Conservation (phyloP, 805 yeast species). For the Saccharomycodes ludwigii region DNA sequence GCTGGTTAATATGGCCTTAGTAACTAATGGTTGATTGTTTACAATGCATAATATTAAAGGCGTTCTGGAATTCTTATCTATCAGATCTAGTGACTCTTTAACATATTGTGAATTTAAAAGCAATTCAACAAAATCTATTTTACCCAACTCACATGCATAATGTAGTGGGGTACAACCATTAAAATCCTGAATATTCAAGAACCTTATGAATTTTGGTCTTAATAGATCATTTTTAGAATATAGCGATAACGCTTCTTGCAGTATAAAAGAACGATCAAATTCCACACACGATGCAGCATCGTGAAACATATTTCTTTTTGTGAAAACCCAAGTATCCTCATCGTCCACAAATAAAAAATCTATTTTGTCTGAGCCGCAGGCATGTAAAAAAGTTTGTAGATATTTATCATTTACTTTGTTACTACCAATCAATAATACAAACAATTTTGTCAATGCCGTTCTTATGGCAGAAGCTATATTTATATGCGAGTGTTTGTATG, state of each 20-base stretch:
- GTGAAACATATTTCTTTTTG: conserved; percentile 65
- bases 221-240: conserved; percentile 7
- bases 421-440: conserved; percentile 47
- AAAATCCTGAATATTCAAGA: conserved; percentile 39
- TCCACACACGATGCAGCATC: conserved; percentile 34
- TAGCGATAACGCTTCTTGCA: conserved; percentile 13
- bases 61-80: conserved; percentile 69
- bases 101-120: conserved; percentile 24
- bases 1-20: conserved; percentile 32
- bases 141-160: conserved; percentile 60
- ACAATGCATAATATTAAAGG: conserved; percentile 74
- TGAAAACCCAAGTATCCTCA: conserved; percentile 37
- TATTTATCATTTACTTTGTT: conserved; percentile 48
- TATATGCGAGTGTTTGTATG: too few species aligned
- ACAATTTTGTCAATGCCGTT: conserved; percentile 48
- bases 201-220: conserved; percentile 12
- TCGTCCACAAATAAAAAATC: conserved; percentile 48
- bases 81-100: conserved; percentile 18
- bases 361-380: conserved; percentile 26
- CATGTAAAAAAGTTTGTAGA: conserved; percentile 34
- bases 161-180: conserved; percentile 78
- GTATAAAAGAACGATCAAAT: conserved; percentile 18
- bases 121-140: conserved; percentile 30
- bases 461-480: too few species aligned
- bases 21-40: conserved; percentile 45